Percentiles rank a stretch among this genome's conserved stretches.
Conservation (phyloP, 495 filamentous ascomycete genomes). For the Pyrenopolyporus hunteri region DNA sequence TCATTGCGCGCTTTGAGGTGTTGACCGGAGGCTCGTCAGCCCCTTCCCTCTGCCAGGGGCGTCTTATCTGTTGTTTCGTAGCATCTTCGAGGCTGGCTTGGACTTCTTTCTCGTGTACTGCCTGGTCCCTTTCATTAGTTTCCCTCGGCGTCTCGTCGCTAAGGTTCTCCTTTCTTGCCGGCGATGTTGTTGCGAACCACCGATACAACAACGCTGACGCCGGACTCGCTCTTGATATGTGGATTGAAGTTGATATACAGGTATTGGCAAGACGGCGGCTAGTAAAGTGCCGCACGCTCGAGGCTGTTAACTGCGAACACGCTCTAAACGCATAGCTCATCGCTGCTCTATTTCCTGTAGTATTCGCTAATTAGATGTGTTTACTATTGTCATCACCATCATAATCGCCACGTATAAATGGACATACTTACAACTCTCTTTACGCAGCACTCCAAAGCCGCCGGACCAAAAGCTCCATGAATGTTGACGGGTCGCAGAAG, state of each 20-base stretch:
- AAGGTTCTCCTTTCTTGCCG: conserved; percentile 8
- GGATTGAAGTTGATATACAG: not conserved
- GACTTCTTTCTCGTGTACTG: conserved; percentile 48
- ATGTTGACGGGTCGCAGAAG: conserved; percentile 4
- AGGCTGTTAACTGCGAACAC: conserved; percentile 37
- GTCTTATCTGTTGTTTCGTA: conserved; percentile 43
- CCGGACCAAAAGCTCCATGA: conserved; percentile 22
- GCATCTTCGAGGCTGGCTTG: conserved; percentile 41
- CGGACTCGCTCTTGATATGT: not conserved
- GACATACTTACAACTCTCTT: not conserved
- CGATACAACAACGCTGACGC: not conserved
- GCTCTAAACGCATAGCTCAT: conserved; percentile 43
- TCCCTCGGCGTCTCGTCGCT: conserved; percentile 44
- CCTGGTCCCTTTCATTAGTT: conserved; percentile 47
- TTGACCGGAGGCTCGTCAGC: conserved; percentile 62
- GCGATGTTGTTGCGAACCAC: conserved; percentile 14
- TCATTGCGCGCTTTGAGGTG: conserved; percentile 41
- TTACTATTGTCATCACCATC: not conserved
- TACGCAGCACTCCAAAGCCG: conserved; percentile 11
- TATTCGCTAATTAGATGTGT: not conserved
- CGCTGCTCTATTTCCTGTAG: conserved; percentile 31
- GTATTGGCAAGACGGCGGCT: conserved; percentile 12
- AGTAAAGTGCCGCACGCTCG: conserved; percentile 23
- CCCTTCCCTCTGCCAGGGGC: conserved; percentile 75
- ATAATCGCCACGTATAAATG: not conserved